Base-by-base conservation (phyloP, 2,329 filamentous ascomycete species). In the Calonectria pauciramosa region DNA sequence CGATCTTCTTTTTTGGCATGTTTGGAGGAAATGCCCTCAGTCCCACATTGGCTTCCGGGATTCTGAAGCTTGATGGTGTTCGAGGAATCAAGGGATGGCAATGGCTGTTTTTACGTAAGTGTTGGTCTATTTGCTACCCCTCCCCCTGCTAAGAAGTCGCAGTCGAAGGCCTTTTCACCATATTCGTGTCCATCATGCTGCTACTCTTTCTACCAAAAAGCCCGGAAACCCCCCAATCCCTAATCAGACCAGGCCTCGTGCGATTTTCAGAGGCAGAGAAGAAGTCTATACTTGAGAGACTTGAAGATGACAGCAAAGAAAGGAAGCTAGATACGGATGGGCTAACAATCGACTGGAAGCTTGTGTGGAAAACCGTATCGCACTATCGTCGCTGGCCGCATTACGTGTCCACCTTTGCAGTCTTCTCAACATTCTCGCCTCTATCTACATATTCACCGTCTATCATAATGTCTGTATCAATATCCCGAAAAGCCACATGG, bases 311-410 rank as follows among this genome's bases (percentile, higher is more conserved):
- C 10, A 11, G 2, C 20, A 18, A 59, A 59, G 20, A 38, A 38
- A 59, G 20, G 5, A 36, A n/a, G 23, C 32, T 9, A 8, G 20
- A n/a, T 3, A 2, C 20, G 4, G 6, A 13, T 13, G 20, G 64
- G 4, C 44, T n/a, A 11, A 34, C 2, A 10, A 74, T 76, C n/a
- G 36, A 60, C 9, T 71, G 65, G 65, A 26, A n/a, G 14, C 60
- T 56, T 23, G 74, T 76, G 9, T 51, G 65, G 38, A 76, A 36
- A 38, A 76, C 74, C 3, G 47, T 70, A 4, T 30, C 54, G 1
- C 72, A 76, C 6, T 76, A 76, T 47, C 74, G 74, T 16, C 72
- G 72, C 20, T 76, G 74, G 74, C 74, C 74, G 14, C 72, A 74
- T 18, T 76, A 76, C 36, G 28, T 74, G 11, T 74, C 74, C 1